Percentiles rank a stretch among this genome's conserved stretches.
These are phyloP conservation scores for Geotrichum histeridarum DNA, from an alignment of 1,139 yeast species.

Conservation along the genomic window DNA sequence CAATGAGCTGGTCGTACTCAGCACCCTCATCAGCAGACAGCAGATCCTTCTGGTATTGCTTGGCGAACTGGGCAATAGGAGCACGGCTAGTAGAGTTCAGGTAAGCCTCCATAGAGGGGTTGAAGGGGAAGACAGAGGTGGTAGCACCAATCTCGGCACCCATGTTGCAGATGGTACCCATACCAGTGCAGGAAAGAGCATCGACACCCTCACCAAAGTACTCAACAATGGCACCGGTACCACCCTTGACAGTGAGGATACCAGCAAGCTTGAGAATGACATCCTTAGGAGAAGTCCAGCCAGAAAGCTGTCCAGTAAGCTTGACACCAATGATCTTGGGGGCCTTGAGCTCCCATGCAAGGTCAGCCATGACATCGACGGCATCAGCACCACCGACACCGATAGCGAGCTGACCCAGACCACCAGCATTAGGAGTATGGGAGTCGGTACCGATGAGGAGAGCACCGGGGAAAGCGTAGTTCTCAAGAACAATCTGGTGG, in stretches of 20 bases:
- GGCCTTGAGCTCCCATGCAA: conserved; percentile 98
- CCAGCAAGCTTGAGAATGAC: conserved; percentile 93
- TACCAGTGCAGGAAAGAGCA: conserved; percentile 96
- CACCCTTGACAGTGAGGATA: conserved; percentile 96
- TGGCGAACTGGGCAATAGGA: conserved; percentile 76
- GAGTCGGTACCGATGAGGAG: conserved; percentile 97
- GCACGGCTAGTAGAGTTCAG: conserved; percentile 84
- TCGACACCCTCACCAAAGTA: conserved; percentile 96
- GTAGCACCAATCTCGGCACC: conserved; percentile 99
- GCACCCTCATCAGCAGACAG: conserved; percentile 89
- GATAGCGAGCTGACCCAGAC: conserved; percentile 95
- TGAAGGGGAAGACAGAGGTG: conserved; percentile 96
- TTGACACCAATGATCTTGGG: conserved; percentile 97
- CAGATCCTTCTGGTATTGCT: conserved; percentile 65
- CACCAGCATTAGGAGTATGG: conserved; percentile 99
- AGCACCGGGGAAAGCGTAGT: conserved; percentile 98
- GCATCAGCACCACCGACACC: conserved; percentile 99
- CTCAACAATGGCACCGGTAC: conserved; percentile 97
- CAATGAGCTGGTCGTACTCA: conserved; percentile 93
- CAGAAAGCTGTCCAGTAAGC: conserved; percentile 89
- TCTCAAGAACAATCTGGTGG: conserved; percentile 95
- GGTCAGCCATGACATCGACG: conserved; percentile 92
- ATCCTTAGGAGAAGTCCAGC: conserved; percentile 99
- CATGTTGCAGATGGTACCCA: conserved; percentile 99
- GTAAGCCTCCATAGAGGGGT: conserved; percentile 83